These are phyloP conservation scores for Wickerhamomyces subpelliculosus DNA, from an alignment of 805 yeast species.

Conservation along the genomic window DNA sequence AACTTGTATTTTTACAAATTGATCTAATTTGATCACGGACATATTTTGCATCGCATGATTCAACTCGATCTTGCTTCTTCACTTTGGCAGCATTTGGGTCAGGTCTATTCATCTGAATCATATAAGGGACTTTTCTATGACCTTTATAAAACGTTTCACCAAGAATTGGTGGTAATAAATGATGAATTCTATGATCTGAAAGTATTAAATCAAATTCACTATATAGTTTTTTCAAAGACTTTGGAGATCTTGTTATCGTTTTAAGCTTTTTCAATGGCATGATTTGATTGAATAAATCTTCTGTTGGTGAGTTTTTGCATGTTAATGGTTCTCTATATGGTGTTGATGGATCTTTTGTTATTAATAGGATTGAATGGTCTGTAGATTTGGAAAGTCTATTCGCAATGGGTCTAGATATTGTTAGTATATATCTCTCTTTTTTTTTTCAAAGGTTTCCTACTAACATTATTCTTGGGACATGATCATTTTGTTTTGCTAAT, in stretches of 20 bases:
- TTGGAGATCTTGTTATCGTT: constrained; percentile 35
- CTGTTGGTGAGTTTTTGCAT: constrained; percentile 45
- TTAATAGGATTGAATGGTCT: constrained; percentile 46
- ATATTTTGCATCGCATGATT: constrained; percentile 58
- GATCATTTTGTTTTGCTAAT: constrained; percentile 37
- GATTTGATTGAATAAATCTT: constrained; percentile 55
- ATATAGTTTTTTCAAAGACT: constrained; percentile 39
- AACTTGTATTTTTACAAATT: constrained; percentile 55
- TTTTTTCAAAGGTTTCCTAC: neutral
- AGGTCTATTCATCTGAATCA: constrained; percentile 47
- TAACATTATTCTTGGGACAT: constrained; percentile 46
- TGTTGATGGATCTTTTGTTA: constrained; percentile 70
- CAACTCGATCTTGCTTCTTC: constrained; percentile 40
- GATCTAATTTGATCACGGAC: constrained; percentile 58
- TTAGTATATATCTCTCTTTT: neutral
- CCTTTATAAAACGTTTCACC: constrained; percentile 57
- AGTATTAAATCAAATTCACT: constrained; percentile 62
- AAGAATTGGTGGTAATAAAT: constrained; percentile 48
- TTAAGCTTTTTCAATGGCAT: constrained; percentile 52
- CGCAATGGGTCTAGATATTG: constrained; percentile 35
- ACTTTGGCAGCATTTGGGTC: constrained; percentile 21
- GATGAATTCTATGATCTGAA: constrained; percentile 63
- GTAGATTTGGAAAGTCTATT: constrained; percentile 43
- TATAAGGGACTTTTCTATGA: constrained; percentile 60
- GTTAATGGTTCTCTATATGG: constrained; percentile 44